These are phyloP conservation scores for Colletotrichum chlorophyti DNA, from an alignment of 2,329 filamentous ascomycete genomes.

Conservation along the genomic window DNA sequence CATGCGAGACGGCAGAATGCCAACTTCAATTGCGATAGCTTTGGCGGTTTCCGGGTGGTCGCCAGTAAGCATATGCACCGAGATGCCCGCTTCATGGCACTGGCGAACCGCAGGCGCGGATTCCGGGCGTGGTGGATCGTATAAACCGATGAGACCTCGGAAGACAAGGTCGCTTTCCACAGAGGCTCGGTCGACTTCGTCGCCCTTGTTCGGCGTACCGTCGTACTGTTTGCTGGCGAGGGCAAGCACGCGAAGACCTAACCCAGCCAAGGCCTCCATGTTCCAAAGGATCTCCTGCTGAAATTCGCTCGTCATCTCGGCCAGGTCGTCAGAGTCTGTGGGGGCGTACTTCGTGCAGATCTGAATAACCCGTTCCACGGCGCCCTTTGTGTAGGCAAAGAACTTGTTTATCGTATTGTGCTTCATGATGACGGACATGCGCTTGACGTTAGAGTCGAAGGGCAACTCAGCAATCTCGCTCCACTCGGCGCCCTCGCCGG, in stretches of 20 bases:
- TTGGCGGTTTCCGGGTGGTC: conserved; percentile 69
- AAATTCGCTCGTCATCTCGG: conserved; percentile 56
- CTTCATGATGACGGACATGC: conserved; percentile 74
- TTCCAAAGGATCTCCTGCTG: conserved; percentile 64
- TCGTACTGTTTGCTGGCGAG: conserved; percentile 59
- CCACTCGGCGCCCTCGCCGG: conserved; percentile 57
- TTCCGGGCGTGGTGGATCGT: conserved; percentile 74
- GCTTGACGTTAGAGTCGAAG: conserved; percentile 76
- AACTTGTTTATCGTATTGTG: conserved; percentile 41
- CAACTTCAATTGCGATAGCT: conserved; percentile 67
- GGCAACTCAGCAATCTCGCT: conserved; percentile 69
- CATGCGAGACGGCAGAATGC: conserved; percentile 60
- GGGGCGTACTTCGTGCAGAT: conserved; percentile 56
- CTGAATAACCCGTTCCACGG: conserved; percentile 71
- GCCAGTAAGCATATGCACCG: conserved; percentile 73
- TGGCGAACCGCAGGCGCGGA: conserved; percentile 65
- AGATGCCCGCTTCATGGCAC: conserved; percentile 68
- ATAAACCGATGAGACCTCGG: conserved; percentile 72
- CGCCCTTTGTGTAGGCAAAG: conserved; percentile 63
- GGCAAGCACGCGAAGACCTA: conserved; percentile 72
- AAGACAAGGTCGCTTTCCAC: conserved; percentile 69
- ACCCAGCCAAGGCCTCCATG: conserved; percentile 68
- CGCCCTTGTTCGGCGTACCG: conserved; percentile 43
- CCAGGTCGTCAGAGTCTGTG: conserved; percentile 33
- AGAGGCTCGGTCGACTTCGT: conserved; percentile 55